Percentiles rank a stretch among this genome's conserved stretches.
Conservation (phyloP, 116 monocot genomes). For the Cymodocea nodosa region DNA sequence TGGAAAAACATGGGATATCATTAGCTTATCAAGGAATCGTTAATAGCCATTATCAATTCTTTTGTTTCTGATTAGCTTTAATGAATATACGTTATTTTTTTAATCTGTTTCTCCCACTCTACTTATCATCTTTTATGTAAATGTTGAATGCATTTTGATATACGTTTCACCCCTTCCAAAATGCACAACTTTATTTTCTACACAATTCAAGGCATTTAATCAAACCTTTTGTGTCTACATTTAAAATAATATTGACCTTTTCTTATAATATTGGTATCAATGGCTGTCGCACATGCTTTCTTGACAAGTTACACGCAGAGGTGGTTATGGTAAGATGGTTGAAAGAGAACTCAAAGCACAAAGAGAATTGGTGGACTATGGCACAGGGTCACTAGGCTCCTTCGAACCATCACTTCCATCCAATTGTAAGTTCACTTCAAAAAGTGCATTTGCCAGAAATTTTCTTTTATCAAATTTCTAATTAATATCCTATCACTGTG, state of each 20-base stretch:
- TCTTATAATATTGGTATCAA: background rate
- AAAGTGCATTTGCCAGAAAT: background rate
- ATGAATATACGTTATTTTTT: background rate
- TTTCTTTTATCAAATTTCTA: background rate
- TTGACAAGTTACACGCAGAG: conserved; percentile 67
- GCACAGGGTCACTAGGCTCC: conserved; percentile 56
- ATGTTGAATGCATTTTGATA: background rate
- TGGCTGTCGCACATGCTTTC: conserved; percentile 10
- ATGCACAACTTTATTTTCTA: background rate
- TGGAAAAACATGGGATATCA: no score
- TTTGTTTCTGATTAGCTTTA: no score
- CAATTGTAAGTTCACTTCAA: conserved; percentile 45
- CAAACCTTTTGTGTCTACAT: no score
- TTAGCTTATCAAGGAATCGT: no score
- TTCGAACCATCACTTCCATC: conserved; percentile 37
- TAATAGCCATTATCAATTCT: no score
- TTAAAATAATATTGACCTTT: no score
- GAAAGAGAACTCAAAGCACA: conserved; percentile 91
- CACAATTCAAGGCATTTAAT: no score
- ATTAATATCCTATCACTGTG: background rate
- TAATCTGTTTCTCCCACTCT: background rate
- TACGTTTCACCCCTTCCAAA: background rate
- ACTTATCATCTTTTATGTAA: background rate
- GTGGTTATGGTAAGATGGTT: conserved; percentile 95
- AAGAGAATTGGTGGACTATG: conserved; percentile 91